Percentiles rank a stretch among this genome's conserved stretches.
Evolutionary conservation across 2,329 filamentous ascomycete genomes (phyloP).

Genomic region (Cadophora sp.): DNA sequence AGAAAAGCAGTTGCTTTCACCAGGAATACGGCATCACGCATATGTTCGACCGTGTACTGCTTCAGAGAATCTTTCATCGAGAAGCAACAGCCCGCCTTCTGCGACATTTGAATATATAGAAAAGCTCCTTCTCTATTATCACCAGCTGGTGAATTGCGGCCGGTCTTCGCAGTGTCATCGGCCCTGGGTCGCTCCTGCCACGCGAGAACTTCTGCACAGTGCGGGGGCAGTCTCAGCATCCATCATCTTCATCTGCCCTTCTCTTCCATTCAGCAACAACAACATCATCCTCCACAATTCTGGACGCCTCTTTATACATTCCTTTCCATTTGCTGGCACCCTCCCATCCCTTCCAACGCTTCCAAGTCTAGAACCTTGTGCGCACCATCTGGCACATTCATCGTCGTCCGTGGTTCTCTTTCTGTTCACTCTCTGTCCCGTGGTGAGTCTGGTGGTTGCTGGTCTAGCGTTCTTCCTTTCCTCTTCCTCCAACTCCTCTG

Average conservation of each 20-base stretch:
- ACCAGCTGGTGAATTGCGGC: not conserved
- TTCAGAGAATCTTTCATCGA: not conserved
- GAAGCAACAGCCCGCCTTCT: not conserved
- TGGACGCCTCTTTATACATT: constrained; percentile 16
- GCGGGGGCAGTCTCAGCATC: not conserved
- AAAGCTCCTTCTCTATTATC: not conserved
- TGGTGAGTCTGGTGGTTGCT: constrained; percentile 3
- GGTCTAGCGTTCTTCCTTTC: not conserved
- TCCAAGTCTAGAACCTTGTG: not conserved
- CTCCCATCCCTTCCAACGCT: not conserved
- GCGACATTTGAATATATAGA: not conserved
- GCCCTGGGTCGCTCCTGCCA: constrained; percentile 7
- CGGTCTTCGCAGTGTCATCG: not conserved
- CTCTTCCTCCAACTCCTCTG: not conserved
- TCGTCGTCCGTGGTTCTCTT: not conserved
- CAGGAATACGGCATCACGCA: not conserved
- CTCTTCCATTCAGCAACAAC: not conserved
- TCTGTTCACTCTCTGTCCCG: not conserved
- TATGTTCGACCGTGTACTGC: not conserved
- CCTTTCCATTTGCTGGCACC: constrained; percentile 14
- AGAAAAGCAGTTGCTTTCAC: not conserved
- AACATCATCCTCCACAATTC: constrained; percentile 17
- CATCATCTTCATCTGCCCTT: not conserved
- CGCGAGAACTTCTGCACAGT: not conserved
- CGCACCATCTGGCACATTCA: not conserved